Evolutionary conservation across 2,329 filamentous ascomycete genomes (phyloP), one percentile per base, ranked within the genome.

Genomic region (Colletotrichum theobromicola): DNA sequence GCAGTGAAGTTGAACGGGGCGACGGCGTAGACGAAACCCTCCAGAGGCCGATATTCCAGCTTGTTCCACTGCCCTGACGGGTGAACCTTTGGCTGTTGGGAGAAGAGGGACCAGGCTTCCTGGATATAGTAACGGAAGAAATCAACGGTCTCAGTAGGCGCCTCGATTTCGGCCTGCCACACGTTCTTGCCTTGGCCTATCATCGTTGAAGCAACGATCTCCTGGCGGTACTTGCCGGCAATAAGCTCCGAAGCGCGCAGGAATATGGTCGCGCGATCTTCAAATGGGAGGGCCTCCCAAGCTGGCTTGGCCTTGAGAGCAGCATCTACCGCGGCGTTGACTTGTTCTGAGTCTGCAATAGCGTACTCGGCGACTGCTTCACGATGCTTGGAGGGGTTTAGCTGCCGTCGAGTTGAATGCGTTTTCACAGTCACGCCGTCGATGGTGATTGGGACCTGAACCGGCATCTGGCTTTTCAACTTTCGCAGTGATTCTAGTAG

Each of bases 1-100:
- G 96, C 96, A 26, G 96, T 98, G 86, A 98, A 98, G 88, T 98
- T 98, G 90, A 98, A 98, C 57, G 96, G 96, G 74, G 93, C 95
- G 79, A 98, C 92, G 46, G 96, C 96, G 83, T 98, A 98, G 76
- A 98, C 95, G 83, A 98, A 98, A 24, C 96, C 96, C 84, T 98
- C 96, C 5, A 98, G 90, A 21, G 96, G 93, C 46, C 96, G 90
- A 88, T 98, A 93, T 85, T 98, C 96, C 74, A 95, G 90, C 50
- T 96, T 92, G 85, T 98, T 98, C 96, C 96, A 98, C 46, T 98
- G 91, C 46, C 95, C 95, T 2, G 94, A 87, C 4, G 94, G 88
- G 85, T 98, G 92, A 87, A 97, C 95, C 67, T 89, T 90, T 15
- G 96, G 96, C 85, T 99, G 97, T 82, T 95, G 92, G 50, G 91